Conservation (phyloP, 805 yeast genomes). For the Candida michaelii region DNA sequence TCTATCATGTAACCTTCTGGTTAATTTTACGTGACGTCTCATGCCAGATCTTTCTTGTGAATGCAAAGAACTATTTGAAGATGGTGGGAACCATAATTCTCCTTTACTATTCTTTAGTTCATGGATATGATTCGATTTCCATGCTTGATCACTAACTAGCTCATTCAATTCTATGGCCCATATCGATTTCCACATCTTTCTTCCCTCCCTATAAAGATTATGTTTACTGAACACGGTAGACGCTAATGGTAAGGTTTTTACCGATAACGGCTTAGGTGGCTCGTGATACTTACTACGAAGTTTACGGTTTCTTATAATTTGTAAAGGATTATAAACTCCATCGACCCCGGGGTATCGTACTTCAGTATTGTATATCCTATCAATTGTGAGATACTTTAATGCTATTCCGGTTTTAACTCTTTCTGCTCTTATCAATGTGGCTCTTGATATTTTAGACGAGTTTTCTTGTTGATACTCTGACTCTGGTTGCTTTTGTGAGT, state of each 20-base stretch:
- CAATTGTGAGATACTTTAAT: constrained; percentile 49
- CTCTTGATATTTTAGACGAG: constrained; percentile 27
- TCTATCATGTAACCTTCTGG: constrained; percentile 31
- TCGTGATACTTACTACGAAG: constrained; percentile 53
- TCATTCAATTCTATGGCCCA: constrained; percentile 72
- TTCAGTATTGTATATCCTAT: constrained; percentile 32
- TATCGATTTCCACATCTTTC: constrained; percentile 43
- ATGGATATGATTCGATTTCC: constrained; percentile 59
- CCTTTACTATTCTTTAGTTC: constrained; percentile 48
- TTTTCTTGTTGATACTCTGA: not conserved
- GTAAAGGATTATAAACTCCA: constrained; percentile 78
- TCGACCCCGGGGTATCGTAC: constrained; percentile 51
- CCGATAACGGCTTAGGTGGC: constrained; percentile 42
- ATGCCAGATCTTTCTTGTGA: not conserved
- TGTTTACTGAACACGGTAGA: constrained; percentile 59
- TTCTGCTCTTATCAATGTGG: constrained; percentile 48
- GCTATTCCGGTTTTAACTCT: constrained; percentile 48
- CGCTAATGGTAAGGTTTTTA: constrained; percentile 58
- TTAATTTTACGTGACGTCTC: constrained; percentile 1
- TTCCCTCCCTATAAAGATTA: constrained; percentile 17
- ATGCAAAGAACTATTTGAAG: constrained; percentile 7
- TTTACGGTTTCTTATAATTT: constrained; percentile 71
- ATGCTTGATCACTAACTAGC: constrained; percentile 51
- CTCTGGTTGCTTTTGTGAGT: constrained; percentile 18
- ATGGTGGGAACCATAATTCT: constrained; percentile 50